These are phyloP conservation scores for Penicillium riverlandense DNA, from an alignment of 495 filamentous ascomycete genomes.

Conservation along the genomic window DNA sequence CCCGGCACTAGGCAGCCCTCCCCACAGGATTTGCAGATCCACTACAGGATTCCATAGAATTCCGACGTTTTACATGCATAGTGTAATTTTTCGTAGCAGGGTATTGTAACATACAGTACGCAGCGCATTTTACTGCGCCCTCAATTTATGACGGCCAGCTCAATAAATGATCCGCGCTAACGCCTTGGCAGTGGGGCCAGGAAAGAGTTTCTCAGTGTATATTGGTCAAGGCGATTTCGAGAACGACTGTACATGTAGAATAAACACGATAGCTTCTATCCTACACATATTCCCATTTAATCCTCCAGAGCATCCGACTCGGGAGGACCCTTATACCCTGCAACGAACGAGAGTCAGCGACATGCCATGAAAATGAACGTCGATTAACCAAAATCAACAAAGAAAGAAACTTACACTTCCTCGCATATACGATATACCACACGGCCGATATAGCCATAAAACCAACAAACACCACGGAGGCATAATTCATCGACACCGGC, in stretches of 20 bases:
- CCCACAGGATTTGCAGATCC: no score
- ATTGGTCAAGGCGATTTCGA: no score
- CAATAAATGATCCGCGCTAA: neutral
- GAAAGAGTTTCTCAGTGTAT: no score
- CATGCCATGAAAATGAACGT: neutral
- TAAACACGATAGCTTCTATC: no score
- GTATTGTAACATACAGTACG: neutral
- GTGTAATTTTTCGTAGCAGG: no score
- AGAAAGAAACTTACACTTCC: constrained; percentile 29
- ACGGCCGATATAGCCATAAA: constrained; percentile 32
- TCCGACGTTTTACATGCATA: no score
- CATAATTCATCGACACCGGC: constrained; percentile 50
- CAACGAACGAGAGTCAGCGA: constrained; percentile 3
- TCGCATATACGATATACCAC: constrained; percentile 41
- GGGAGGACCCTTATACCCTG: constrained; percentile 42
- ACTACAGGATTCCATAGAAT: no score
- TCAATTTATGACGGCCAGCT: neutral
- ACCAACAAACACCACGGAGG: constrained; percentile 56
- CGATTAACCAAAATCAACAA: constrained; percentile 2
- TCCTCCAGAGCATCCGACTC: constrained; percentile 25
- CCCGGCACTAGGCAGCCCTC: neutral
- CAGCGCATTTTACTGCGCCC: neutral
- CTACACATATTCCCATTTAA: no score
- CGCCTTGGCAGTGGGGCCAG: no score
- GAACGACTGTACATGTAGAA: no score